phyloP scores from a whole-genome alignment of 768 basidiomycete genomes.

The Russula vinacea region DNA sequence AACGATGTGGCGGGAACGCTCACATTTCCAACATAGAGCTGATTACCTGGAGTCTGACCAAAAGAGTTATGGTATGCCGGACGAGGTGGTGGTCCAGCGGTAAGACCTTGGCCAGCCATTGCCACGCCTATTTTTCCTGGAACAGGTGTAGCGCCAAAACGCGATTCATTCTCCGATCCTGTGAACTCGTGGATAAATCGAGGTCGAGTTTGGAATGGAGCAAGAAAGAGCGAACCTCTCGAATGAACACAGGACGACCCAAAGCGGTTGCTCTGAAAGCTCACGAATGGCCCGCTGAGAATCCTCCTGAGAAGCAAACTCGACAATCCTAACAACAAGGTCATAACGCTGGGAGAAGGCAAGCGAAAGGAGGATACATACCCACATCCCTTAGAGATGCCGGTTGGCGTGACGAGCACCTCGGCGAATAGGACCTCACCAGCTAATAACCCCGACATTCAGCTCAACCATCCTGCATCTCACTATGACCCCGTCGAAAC shows the following conservation, averaged over 20 bases:
- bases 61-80: constrained; percentile 79
- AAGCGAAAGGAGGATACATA: constrained; percentile 44
- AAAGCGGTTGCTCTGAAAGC: constrained; percentile 85
- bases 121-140: constrained; percentile 96
- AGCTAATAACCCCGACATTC: constrained; percentile 90
- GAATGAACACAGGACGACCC: constrained; percentile 92
- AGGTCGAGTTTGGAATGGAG: constrained; percentile 13
- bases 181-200: constrained; percentile 7
- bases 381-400: constrained; percentile 99
- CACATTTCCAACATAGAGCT: constrained; percentile 91
- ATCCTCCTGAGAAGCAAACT: constrained; percentile 88
- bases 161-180: constrained; percentile 98
- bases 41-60: constrained; percentile 74
- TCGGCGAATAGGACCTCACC: constrained; percentile 99
- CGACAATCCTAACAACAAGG: constrained; percentile 71
- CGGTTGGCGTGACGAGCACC: constrained; percentile 94
- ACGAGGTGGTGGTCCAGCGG: constrained; percentile 78
- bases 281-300: constrained; percentile 86
- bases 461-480: constrained; percentile 77
- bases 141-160: constrained; percentile 93
- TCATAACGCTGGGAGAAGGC: constrained; percentile 26
- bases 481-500: constrained; percentile 44
- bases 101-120: constrained; percentile 85
- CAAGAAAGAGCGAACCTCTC: constrained; percentile 64
- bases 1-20: constrained; percentile 32